A percentile compares a stretch with the other conserved stretches of the same genome.
These are phyloP conservation scores for Cinnamomum micranthum DNA, from an alignment of 164 flowering plant species.

Conservation along the genomic window DNA sequence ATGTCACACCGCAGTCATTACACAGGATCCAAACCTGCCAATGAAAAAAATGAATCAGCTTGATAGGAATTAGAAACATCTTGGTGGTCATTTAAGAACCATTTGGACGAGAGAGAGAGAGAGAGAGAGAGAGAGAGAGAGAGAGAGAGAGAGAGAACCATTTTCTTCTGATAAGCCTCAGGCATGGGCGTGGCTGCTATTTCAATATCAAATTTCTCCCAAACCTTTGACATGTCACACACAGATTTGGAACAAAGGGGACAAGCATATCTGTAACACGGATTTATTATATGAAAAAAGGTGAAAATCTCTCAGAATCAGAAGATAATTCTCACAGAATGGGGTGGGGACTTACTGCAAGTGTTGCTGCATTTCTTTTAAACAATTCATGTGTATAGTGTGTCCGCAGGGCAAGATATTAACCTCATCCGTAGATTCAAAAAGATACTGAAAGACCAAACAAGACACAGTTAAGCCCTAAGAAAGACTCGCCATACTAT, in stretches of 20 bases:
- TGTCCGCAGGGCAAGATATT: slow-evolving; percentile 85
- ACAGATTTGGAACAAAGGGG: slow-evolving; percentile 94
- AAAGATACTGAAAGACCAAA: slow-evolving; percentile 52
- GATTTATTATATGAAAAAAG: background rate
- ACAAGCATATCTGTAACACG: slow-evolving; percentile 65
- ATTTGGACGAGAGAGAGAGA: background rate
- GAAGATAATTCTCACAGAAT: too few species aligned
- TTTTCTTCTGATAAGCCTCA: slow-evolving; percentile 57
- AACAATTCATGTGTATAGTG: slow-evolving; percentile 77
- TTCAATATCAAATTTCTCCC: slow-evolving; percentile 85
- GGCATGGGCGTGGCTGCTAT: slow-evolving; percentile 94
- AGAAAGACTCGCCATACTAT: background rate
- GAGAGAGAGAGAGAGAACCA: slow-evolving; percentile 31
- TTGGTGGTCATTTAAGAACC: background rate
- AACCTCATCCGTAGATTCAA: slow-evolving; percentile 69
- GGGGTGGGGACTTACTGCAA: slow-evolving; percentile 53
- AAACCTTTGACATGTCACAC: slow-evolving; percentile 92
- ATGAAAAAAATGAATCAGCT: background rate
- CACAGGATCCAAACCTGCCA: slow-evolving; percentile 76
- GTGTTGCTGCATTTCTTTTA: slow-evolving; percentile 89
- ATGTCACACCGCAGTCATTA: slow-evolving; percentile 69
- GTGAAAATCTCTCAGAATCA: background rate
- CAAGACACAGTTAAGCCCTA: background rate
- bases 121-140: slow-evolving; percentile 2
- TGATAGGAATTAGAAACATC: background rate